Conservation (phyloP, 176 grass and related monocot species). For the Guadua angustifolia region DNA sequence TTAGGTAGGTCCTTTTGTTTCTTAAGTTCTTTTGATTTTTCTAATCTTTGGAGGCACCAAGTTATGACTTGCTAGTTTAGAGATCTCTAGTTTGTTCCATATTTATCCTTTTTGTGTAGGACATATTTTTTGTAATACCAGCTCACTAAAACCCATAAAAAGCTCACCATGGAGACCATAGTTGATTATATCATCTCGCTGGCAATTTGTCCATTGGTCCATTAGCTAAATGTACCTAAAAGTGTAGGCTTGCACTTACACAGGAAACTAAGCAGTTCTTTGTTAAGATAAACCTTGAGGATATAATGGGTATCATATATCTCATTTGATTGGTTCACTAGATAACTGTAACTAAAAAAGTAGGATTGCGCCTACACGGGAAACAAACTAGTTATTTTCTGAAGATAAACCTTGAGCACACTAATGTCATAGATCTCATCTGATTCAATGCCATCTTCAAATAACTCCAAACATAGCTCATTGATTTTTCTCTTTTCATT, state of each 20-base stretch:
- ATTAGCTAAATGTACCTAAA: not conserved
- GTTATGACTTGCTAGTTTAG: not conserved
- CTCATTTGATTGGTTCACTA: not conserved
- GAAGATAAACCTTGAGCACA: not conserved
- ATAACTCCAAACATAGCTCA: not conserved
- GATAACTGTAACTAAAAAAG: not conserved
- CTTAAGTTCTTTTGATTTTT: not conserved
- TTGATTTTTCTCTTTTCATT: not conserved
- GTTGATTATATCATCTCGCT: not conserved
- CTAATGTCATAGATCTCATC: not conserved
- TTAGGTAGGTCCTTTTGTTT: conserved; percentile 58
- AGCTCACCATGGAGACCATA: not conserved
- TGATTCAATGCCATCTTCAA: conserved; percentile 9
- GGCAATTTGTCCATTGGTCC: not conserved
- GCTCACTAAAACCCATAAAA: not conserved
- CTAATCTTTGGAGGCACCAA: not conserved
- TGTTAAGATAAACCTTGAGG: not conserved
- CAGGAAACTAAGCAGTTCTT: not conserved
- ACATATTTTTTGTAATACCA: not conserved
- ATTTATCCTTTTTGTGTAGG: not conserved
- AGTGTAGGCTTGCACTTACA: not conserved
- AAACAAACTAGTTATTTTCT: not conserved
- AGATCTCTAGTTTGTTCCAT: not conserved
- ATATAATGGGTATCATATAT: not conserved
- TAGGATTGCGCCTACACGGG: not conserved